Evolutionary conservation across 345 rosid species (phyloP).

Genomic region (Camelina sativa): DNA sequence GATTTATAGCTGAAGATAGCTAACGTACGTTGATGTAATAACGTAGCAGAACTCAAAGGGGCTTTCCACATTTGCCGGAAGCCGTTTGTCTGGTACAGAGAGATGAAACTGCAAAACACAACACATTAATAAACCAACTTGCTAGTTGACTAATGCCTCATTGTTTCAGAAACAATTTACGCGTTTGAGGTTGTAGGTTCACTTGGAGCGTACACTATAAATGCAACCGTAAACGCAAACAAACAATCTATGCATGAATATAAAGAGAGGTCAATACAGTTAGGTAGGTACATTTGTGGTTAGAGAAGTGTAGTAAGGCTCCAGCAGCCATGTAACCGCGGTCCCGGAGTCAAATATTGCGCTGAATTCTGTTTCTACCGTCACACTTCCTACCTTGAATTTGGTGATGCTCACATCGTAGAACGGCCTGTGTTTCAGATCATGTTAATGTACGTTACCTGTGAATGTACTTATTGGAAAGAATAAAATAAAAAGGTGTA

Average conservation of each 20-base stretch:
- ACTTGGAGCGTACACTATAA: background rate
- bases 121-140: background rate
- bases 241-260: background rate
- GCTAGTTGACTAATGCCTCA: background rate
- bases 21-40: constrained; percentile 52
- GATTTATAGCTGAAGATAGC: background rate
- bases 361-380: constrained; percentile 52
- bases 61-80: constrained; percentile 29
- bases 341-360: constrained; percentile 95
- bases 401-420: constrained; percentile 73
- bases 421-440: constrained; percentile 51
- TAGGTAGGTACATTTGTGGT: constrained; percentile 57
- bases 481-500: background rate
- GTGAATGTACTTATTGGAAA: background rate
- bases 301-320: constrained; percentile 75
- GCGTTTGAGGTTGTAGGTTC: background rate
- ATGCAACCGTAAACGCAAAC: background rate
- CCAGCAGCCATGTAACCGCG: constrained; percentile 83
- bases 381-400: constrained; percentile 58
- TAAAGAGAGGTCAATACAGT: constrained; percentile 21
- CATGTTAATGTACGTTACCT: background rate
- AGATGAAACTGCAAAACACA: constrained; percentile 63
- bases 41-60: constrained; percentile 88
- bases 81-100: constrained; percentile 52
- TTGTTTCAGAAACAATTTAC: background rate